Evolutionary conservation across 345 rosid species (phyloP).

Genomic region (Ceriops zippeliana): DNA sequence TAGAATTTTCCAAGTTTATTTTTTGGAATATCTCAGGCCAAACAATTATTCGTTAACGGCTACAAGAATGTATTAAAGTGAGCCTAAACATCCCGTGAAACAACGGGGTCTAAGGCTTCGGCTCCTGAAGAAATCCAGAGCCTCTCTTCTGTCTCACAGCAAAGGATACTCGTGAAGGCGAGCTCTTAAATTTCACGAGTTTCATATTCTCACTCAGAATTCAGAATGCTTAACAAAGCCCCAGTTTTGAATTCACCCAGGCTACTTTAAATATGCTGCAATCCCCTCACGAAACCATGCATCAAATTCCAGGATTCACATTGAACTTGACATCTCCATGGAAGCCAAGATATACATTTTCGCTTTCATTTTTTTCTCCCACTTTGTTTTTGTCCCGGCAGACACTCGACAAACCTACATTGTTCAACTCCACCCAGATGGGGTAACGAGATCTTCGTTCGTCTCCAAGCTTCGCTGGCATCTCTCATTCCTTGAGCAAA

Average conservation of each 20-base stretch:
- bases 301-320: conserved; percentile 15
- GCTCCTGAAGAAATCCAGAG: conserved; percentile 25
- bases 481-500: conserved; percentile 56
- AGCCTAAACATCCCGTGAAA: conserved; percentile 63
- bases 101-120: conserved; percentile 7
- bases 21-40: neutral
- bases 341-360: conserved; percentile 30
- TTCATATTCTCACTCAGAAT: conserved; percentile 48
- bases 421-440: conserved; percentile 79
- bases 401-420: conserved; percentile 56
- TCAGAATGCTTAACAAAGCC: conserved; percentile 18
- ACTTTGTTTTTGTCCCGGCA: conserved; percentile 26
- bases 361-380: conserved; percentile 26
- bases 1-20: neutral
- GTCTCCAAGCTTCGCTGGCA: conserved; percentile 61
- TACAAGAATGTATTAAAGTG: conserved; percentile 34
- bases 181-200: conserved; percentile 93
- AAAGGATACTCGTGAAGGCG: conserved; percentile 92
- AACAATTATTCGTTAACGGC: conserved; percentile 19
- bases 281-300: conserved; percentile 39
- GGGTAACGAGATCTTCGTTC: conserved; percentile 30
- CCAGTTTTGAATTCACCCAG: conserved; percentile 40
- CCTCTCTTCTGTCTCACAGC: conserved; percentile 32
- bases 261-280: conserved; percentile 56
- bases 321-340: conserved; percentile 30